Base-by-base conservation (phyloP, 1,139 yeast genomes). In the Candida mesenterica region DNA sequence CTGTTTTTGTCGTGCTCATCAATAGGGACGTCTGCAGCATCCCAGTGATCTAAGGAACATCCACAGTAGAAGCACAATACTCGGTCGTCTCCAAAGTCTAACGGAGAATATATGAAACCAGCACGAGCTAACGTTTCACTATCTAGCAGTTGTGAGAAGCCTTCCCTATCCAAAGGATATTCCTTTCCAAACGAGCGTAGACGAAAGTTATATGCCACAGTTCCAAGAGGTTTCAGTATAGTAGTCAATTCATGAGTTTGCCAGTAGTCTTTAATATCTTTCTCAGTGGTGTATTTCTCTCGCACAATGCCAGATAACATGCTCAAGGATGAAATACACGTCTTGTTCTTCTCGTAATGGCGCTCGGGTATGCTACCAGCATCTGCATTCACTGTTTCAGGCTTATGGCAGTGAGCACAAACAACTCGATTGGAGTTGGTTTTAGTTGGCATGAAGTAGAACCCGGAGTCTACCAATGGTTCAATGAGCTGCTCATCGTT, bases 1-100 rank as follows among this genome's bases (percentile, higher is more conserved):
- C 65, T 59, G 41, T 79, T 62, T 24, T 59, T 57, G 20, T 50
- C 52, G 50, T 80, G 87, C 37, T 76, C 85, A 3, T 46, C 57
- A 19, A 72, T 43, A 0, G 94, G 94, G 41, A 75, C 79, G 57
- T 87, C 95, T 3, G 65, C 66, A 1, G 61, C 57, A 43, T 77
- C 87, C 95, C 95, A 87, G 4, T 79, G 81, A 44, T 81, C 87
- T 15, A 87, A 62, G 1, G 80, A 68, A 14, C 79, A 63, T 5
- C 75, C 80, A 56, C 96, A 87, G 49, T 82, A 84, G 42, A 81
- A 68, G 49, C 96, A 87, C 9, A 73, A 68, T 0, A 78, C 85
- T n/a, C 77, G 61, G 52, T 85, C 95, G 44, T 81, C 86, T 16
- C 59, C 66, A 2, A 48, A 45, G 3, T 62, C 59, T 10, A 57